A percentile compares a stretch with the other conserved stretches of the same genome.
Evolutionary conservation across 2,329 filamentous ascomycete genomes (phyloP).

Genomic region (Helotiales sp.): DNA sequence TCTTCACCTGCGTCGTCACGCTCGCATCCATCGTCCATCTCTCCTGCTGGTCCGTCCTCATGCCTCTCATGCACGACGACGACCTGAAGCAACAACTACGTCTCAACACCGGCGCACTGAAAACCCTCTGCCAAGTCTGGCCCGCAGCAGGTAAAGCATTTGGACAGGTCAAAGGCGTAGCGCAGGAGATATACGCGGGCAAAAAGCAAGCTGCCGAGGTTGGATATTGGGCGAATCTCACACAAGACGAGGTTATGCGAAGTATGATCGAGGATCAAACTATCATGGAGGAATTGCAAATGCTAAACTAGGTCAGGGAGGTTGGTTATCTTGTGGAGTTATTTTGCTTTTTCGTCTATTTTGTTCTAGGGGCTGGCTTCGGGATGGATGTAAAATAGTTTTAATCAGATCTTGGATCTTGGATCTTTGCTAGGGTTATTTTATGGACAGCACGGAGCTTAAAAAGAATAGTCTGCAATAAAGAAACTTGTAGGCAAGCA

Average conservation of each 20-base stretch:
- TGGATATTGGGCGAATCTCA: conserved; percentile 38
- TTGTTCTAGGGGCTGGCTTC: too few species aligned
- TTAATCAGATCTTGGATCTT: conserved; percentile 2
- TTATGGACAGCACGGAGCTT: neutral
- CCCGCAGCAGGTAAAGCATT: conserved; percentile 63
- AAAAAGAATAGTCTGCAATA: neutral
- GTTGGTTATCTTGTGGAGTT: neutral
- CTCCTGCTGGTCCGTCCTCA: conserved; percentile 68
- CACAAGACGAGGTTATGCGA: conserved; percentile 41
- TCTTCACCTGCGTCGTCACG: conserved; percentile 82
- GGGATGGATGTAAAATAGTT: conserved; percentile 10
- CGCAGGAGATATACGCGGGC: conserved; percentile 67
- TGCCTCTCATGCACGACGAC: conserved; percentile 55
- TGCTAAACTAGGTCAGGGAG: conserved; percentile 31
- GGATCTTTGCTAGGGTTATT: neutral
- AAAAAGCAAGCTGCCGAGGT: conserved; percentile 41
- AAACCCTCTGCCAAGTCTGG: conserved; percentile 40
- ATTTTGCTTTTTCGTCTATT: neutral
- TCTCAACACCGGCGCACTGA: conserved; percentile 62
- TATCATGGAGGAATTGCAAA: conserved; percentile 42
- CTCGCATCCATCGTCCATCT: conserved; percentile 82
- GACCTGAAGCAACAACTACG: conserved; percentile 76
- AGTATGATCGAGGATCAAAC: conserved; percentile 41
- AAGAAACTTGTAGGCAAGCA: neutral
- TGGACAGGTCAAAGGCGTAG: conserved; percentile 76